These are phyloP conservation scores for Fusarium pseudoanthophilum DNA, from an alignment of 2,329 filamentous ascomycete genomes.

Conservation along the genomic window DNA sequence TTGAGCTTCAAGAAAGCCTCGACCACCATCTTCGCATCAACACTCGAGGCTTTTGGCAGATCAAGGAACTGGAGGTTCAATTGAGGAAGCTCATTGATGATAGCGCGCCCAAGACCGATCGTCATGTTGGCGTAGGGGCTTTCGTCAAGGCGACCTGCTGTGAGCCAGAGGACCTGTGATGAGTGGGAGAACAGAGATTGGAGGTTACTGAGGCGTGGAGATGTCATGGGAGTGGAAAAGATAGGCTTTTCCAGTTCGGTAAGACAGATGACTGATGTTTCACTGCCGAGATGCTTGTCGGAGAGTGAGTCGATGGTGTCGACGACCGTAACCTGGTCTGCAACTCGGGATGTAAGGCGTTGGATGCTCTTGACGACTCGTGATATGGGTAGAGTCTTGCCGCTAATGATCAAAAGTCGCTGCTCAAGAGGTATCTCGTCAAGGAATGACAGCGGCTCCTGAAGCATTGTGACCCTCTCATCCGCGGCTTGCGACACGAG, in stretches of 20 bases:
- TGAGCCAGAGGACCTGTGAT: not conserved
- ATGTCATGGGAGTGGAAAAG: not conserved
- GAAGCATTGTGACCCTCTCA: not conserved
- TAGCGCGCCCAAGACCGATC: not conserved
- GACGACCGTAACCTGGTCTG: not conserved
- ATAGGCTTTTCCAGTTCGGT: not conserved
- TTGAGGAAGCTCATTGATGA: not conserved
- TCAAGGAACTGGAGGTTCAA: conserved; percentile 1
- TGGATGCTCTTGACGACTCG: not conserved
- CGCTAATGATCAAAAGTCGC: not conserved
- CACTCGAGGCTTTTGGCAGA: not conserved
- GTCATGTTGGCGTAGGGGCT: not conserved
- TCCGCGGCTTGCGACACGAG: not conserved
- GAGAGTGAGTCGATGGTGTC: not conserved
- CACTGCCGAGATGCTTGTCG: not conserved
- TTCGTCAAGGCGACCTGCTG: not conserved
- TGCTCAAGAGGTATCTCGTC: not conserved
- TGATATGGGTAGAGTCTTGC: not conserved
- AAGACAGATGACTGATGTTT: not conserved
- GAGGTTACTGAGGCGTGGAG: not conserved
- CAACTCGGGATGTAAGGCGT: not conserved
- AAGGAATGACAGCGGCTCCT: not conserved
- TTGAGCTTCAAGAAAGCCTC: conserved; percentile 4
- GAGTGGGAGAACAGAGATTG: not conserved
- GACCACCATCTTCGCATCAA: not conserved